Base-by-base conservation (phyloP, 495 filamentous ascomycete genomes). In the Podospora australis region DNA sequence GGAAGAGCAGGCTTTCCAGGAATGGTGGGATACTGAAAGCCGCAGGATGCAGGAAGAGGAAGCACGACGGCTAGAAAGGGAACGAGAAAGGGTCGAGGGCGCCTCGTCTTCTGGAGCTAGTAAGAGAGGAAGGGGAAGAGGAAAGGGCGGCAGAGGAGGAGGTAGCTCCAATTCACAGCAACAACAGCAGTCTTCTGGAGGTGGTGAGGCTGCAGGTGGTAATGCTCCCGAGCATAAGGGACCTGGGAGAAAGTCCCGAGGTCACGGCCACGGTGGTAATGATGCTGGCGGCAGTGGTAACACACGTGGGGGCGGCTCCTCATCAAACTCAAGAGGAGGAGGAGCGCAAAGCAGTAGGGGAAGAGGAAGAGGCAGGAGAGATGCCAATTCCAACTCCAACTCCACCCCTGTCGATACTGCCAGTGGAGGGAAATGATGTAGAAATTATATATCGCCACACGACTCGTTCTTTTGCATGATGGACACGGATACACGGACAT, bases 21-120 rank as follows among this genome's bases (percentile, higher is more conserved):
- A 91, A 60, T 98, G 94, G 92, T 98, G 92, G 92, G 90, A 97
- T 53, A 79, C 84, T 47, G 92, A 98, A 62, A 90, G 85, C 61
- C 77, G 78, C 54, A 77, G 85, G 39, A 70, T 70, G 48, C 74
- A 78, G 46, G 81, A 82, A 39, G 75, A 88, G 30, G 82, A 84
- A 13, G 84, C 82, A 44, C 70, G 65, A 29, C 49, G 60, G 48
- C 11, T 55, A 14, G 54, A 49, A 23, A 53, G 63, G 24, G 62
- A 66, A 39, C 62, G 38, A 52, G 50, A 11, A 61, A 56, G 47
- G 53, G 59, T 43, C 55, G 56, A 34, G 34, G 43, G 40, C 30
- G 44, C 17, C 49, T 19, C 14, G 20, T 59, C 58, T 26, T 30
- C 16, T 19, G 17, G 36, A 13, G 30, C 40, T 62, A 45, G 64